Percentiles rank a stretch among this genome's conserved stretches.
These are phyloP conservation scores for Penicillium subrubescens DNA, from an alignment of 495 filamentous ascomycete genomes.

Conservation along the genomic window DNA sequence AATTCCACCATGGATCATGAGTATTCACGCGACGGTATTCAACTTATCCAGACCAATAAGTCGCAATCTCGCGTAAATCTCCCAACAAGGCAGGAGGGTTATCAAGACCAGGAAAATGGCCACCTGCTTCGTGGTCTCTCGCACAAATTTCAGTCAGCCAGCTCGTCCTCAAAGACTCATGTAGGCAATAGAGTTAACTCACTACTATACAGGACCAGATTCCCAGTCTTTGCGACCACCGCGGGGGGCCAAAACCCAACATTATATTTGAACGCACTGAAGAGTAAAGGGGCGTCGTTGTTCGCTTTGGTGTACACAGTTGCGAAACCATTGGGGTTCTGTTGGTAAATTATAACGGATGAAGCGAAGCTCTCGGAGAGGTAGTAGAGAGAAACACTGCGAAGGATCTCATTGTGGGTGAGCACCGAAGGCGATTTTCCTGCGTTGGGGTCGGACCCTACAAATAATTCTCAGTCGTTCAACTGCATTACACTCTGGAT, in stretches of 20 bases:
- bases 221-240: slow-evolving; percentile 8
- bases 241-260: slow-evolving; percentile 12
- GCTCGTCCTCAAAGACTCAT: neutral
- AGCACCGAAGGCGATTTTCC: slow-evolving; percentile 9
- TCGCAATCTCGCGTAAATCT: neutral
- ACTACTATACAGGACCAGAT: slow-evolving; percentile 1
- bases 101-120: slow-evolving; percentile 3
- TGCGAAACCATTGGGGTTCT: slow-evolving; percentile 8
- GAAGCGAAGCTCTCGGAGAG: slow-evolving; percentile 10
- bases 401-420: slow-evolving; percentile 12
- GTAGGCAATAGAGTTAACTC: neutral
- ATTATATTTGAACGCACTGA: slow-evolving; percentile 12
- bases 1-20: no score
- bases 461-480: neutral
- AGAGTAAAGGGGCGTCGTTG: slow-evolving; percentile 2
- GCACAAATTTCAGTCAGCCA: neutral
- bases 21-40: neutral
- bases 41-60: neutral
- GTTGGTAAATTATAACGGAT: slow-evolving; percentile 12
- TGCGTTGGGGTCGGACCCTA: slow-evolving; percentile 6
- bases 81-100: neutral
- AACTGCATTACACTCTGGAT: neutral
- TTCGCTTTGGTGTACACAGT: slow-evolving; percentile 7
- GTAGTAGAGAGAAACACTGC: slow-evolving; percentile 14
- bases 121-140: neutral